A percentile compares a stretch with the other conserved stretches of the same genome.
These are phyloP conservation scores for Pseudocercospora vitis DNA, from an alignment of 2,329 filamentous ascomycete genomes.

Conservation along the genomic window DNA sequence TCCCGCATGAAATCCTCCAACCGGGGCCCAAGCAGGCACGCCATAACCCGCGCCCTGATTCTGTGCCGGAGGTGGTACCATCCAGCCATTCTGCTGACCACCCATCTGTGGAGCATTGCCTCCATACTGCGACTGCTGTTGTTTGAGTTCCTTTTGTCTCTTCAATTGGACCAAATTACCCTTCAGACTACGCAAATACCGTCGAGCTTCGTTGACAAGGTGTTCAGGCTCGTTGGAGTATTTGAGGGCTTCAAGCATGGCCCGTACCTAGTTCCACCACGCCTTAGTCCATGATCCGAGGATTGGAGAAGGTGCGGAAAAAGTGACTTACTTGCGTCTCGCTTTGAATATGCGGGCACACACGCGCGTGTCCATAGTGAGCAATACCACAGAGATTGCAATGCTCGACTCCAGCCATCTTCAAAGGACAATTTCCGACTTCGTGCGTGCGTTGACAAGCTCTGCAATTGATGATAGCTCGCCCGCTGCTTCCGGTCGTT, in stretches of 20 bases:
- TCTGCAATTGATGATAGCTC: conserved; percentile 45
- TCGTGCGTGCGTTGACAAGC: conserved; percentile 58
- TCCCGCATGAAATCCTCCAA: conserved; percentile 1
- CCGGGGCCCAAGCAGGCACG: not conserved
- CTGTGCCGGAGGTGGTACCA: not conserved
- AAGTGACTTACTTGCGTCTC: conserved; percentile 47
- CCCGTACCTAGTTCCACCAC: conserved; percentile 53
- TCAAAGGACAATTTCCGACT: conserved; percentile 61
- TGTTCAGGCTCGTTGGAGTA: conserved; percentile 56
- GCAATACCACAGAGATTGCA: conserved; percentile 66
- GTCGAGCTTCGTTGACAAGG: conserved; percentile 55
- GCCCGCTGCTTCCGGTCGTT: not conserved
- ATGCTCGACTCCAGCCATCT: conserved; percentile 58
- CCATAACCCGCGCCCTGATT: not conserved
- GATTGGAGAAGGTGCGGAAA: not conserved
- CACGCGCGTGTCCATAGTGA: conserved; percentile 57
- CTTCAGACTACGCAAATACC: conserved; percentile 59
- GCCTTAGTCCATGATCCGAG: too few relatives aligned
- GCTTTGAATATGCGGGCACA: conserved; percentile 63
- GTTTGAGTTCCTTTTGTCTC: conserved; percentile 43
- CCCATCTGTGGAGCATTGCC: not conserved
- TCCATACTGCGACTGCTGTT: conserved; percentile 14
- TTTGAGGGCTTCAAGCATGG: conserved; percentile 64
- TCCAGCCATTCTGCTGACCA: not conserved
- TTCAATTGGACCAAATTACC: conserved; percentile 56